Evolutionary conservation across 257 asterid genomes (phyloP), one percentile per base, ranked within the genome.

Genomic region (Cynanchum wilfordii): DNA sequence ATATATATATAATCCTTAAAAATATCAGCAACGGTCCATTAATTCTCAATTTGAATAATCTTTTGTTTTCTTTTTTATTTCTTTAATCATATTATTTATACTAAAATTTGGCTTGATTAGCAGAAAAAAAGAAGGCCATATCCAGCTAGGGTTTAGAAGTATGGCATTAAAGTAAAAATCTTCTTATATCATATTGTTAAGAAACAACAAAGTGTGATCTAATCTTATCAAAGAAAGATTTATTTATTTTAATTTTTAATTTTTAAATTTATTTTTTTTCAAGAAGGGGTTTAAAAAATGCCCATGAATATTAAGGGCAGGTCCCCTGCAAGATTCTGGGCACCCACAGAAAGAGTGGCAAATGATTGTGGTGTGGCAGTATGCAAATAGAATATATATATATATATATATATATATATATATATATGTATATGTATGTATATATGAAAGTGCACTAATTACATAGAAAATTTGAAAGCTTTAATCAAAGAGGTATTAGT

Each of bases 301-400:
- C 3, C 73, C 54, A 30, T 71, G 60, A 73, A 47, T 58, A 49
- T 27, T 42, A 55, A 63, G 70, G 68, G 66, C 66, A 73, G 74
- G 83, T 73, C 70, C 80, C 80, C 78, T 15, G 70, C 59, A 73
- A 69, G 79, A 79, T 79, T 75, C 70, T 73, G 58, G 76, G 70
- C 64, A 57, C 86, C 81, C 83, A 66, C 67, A 45, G 55, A 66
- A 74, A 73, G 72, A 77, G 79, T 70, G 76, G 76, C 80, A 82
- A 52, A 82, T 82, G 68, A 82, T 81, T 82, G 75, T 78, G 64
- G 74, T 59, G 56, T 72, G 54, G 78, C 27, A 16, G 72, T 74
- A 64, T 70, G 50, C 40, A 77, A 60, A 70, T 57, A 36, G 60
- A 29, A 42, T 42, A 33, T 5, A 33, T 33, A 33, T 5, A 33